Conservation (phyloP, 2,329 filamentous ascomycete genomes). For the Tolypocladium paradoxum region DNA sequence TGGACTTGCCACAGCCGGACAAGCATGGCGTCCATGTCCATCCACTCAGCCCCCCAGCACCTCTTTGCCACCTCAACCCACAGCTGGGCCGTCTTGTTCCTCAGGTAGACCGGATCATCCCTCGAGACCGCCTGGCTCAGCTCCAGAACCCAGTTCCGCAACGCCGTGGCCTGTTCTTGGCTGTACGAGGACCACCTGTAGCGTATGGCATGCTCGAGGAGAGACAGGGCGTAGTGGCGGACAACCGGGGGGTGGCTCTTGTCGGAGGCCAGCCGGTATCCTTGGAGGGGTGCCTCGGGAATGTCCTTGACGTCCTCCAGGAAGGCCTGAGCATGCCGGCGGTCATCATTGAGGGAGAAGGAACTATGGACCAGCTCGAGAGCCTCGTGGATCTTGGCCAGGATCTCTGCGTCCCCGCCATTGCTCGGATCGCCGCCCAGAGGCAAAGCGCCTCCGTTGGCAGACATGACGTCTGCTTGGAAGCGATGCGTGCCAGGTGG, state of each 20-base stretch:
- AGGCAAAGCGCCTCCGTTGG: constrained; percentile 23
- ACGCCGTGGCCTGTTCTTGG: constrained; percentile 51
- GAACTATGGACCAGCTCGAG: constrained; percentile 81
- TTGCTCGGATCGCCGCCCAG: constrained; percentile 21
- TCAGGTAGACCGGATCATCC: constrained; percentile 69
- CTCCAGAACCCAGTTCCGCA: constrained; percentile 69
- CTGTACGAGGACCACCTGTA: constrained; percentile 73
- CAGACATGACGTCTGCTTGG: constrained; percentile 18
- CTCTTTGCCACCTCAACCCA: constrained; percentile 95
- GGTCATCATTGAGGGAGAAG: constrained; percentile 67
- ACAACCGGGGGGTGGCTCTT: constrained; percentile 67
- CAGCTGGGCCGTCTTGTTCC: constrained; percentile 88
- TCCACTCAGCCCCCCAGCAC: constrained; percentile 87
- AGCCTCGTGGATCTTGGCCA: constrained; percentile 68
- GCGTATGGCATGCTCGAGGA: constrained; percentile 81
- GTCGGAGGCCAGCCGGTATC: constrained; percentile 72
- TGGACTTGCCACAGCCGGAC: constrained; percentile 70
- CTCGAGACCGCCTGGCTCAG: constrained; percentile 62
- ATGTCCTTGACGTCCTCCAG: constrained; percentile 78
- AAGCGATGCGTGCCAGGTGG: constrained; percentile 1
- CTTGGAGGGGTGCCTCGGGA: constrained; percentile 70
- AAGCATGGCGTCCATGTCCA: constrained; percentile 82
- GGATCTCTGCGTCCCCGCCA: constrained; percentile 31
- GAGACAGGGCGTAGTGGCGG: constrained; percentile 84
- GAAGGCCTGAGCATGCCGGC: constrained; percentile 72